Conservation (phyloP, 2,329 filamentous ascomycete genomes). For the Metarhizium rileyi region DNA sequence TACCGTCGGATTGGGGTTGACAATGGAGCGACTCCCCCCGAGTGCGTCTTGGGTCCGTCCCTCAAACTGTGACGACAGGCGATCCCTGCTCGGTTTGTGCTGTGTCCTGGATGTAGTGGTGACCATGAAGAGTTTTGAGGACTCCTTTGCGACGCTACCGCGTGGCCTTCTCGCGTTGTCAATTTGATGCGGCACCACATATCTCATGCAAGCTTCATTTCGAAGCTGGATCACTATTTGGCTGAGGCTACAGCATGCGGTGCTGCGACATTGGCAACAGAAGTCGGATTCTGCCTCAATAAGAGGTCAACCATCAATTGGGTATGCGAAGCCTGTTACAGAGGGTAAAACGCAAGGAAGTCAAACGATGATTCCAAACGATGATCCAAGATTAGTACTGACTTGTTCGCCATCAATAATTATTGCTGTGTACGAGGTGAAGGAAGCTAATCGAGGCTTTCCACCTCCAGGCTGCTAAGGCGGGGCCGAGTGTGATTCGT, state of each 20-base stretch:
- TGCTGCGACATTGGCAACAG: background rate
- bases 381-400: too few relatives aligned
- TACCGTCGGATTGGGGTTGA: background rate
- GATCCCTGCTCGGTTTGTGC: background rate
- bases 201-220: too few relatives aligned
- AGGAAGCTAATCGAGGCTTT: background rate
- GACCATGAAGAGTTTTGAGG: background rate
- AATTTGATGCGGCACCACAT: too few relatives aligned
- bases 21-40: background rate
- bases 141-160: background rate
- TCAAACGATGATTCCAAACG: too few relatives aligned
- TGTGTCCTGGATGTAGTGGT: background rate
- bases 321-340: too few relatives aligned
- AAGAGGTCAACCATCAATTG: too few relatives aligned
- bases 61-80: background rate
- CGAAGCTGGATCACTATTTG: background rate
- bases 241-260: background rate
- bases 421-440: too few relatives aligned
- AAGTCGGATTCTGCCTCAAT: background rate
- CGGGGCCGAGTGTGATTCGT: too few relatives aligned
- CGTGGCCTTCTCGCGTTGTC: too few relatives aligned
- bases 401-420: too few relatives aligned
- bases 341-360: too few relatives aligned
- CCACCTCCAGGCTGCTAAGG: background rate
- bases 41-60: background rate